A percentile compares a stretch with the other conserved stretches of the same genome.
These are phyloP conservation scores for Thinopyrum elongatum DNA, from an alignment of 176 grass and related monocot species.

Conservation along the genomic window DNA sequence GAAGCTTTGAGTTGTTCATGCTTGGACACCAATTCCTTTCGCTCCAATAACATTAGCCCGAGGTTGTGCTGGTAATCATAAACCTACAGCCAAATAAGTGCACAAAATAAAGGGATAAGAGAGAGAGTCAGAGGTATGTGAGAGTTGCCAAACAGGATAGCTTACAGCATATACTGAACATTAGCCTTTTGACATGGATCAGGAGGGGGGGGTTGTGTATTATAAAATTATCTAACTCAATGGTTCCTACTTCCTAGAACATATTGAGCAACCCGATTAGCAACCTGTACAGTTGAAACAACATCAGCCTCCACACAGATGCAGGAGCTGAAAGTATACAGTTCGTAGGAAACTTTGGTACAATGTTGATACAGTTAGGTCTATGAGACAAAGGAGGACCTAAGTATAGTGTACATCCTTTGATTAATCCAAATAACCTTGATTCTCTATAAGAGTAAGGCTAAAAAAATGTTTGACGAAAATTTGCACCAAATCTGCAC, in stretches of 20 bases:
- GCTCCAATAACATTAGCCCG: conserved; percentile 82
- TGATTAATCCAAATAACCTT: not conserved
- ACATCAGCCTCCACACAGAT: not conserved
- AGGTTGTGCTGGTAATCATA: conserved; percentile 88
- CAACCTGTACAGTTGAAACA: not conserved
- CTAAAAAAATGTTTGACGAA: not conserved
- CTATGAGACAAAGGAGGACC: not conserved
- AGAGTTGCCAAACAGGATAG: not conserved
- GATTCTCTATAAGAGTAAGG: not conserved
- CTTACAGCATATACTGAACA: not conserved
- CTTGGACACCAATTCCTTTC: conserved; percentile 60
- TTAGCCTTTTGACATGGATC: not conserved
- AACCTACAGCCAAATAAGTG: conserved; percentile 44
- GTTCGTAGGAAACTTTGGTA: not conserved
- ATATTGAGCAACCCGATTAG: not conserved
- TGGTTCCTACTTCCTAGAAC: not conserved
- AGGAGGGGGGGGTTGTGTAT: not conserved
- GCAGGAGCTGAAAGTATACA: not conserved
- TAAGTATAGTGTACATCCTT: not conserved
- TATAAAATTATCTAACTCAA: not conserved
- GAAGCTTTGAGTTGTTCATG: conserved; percentile 76
- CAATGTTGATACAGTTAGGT: not conserved
- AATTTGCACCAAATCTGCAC: not conserved
- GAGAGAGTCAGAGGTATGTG: not conserved
- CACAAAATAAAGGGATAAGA: not conserved